phyloP scores from a whole-genome alignment of 2,329 filamentous ascomycete genomes.

The Aspergillus sp. region DNA sequence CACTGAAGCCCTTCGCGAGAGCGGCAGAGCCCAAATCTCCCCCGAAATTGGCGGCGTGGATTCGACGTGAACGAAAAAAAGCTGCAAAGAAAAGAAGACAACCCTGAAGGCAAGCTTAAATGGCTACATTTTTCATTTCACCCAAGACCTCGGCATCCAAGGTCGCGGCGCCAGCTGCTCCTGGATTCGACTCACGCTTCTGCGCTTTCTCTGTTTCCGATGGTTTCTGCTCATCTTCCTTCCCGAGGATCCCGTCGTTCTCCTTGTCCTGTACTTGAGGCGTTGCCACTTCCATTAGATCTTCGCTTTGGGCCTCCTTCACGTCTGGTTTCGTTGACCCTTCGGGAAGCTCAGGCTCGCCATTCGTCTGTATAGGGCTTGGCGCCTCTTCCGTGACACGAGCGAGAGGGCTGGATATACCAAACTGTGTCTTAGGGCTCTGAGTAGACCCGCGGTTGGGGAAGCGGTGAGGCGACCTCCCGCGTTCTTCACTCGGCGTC shows the following conservation, averaged over 20 bases:
- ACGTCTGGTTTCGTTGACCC: constrained; percentile 29
- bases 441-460: constrained; percentile 41
- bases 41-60: neutral
- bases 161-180: constrained; percentile 24
- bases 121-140: constrained; percentile 50
- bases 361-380: constrained; percentile 33
- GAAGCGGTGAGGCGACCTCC: constrained; percentile 50
- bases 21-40: constrained; percentile 7
- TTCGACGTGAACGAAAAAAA: neutral
- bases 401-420: constrained; percentile 46
- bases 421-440: constrained; percentile 45
- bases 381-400: constrained; percentile 48
- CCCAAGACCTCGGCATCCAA: constrained; percentile 42
- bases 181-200: constrained; percentile 29
- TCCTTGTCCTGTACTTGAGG: constrained; percentile 36
- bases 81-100: constrained; percentile 12
- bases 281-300: constrained; percentile 43
- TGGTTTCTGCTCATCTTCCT: constrained; percentile 20
- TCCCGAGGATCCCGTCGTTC: constrained; percentile 26
- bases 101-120: constrained; percentile 29
- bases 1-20: constrained; percentile 6
- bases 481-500: constrained; percentile 46
- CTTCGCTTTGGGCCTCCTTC: constrained; percentile 34
- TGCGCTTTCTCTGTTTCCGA: constrained; percentile 31
- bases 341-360: constrained; percentile 35